Conservation (phyloP, 208 protist species). For the Trypanosoma conorhini region DNA sequence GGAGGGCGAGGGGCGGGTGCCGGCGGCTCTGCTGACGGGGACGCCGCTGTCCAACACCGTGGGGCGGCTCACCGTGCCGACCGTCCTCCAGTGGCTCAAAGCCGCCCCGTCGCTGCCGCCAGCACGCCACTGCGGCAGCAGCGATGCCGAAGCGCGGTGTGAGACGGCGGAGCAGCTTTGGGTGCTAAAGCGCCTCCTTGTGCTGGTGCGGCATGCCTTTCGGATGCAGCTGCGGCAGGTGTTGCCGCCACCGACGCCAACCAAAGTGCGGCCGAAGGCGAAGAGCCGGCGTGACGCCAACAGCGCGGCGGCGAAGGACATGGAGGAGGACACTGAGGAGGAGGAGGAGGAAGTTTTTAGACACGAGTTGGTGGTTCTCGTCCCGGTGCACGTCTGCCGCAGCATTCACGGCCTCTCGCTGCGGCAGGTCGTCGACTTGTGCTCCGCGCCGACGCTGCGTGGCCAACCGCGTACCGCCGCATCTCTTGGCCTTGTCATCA, state of each 20-base stretch:
- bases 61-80: constrained; percentile 1
- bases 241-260: neutral
- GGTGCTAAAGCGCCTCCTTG: constrained; percentile 11
- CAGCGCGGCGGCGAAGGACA: too few species aligned
- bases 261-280: neutral
- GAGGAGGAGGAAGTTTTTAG: constrained; percentile 14
- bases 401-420: constrained; percentile 12
- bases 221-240: constrained; percentile 11
- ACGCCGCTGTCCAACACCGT: constrained; percentile 10
- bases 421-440: constrained; percentile 17
- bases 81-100: constrained; percentile 14
- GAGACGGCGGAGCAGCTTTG: constrained; percentile 21
- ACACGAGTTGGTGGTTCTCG: constrained; percentile 24
- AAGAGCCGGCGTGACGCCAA: neutral
- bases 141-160: constrained; percentile 5
- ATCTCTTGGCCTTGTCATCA: constrained; percentile 53
- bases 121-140: neutral
- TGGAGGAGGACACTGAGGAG: constrained; percentile 2
- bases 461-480: neutral
- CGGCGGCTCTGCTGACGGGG: neutral
- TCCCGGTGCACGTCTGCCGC: constrained; percentile 23
- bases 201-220: constrained; percentile 19
- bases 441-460: neutral
- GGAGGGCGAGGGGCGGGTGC: neutral
- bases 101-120: neutral